Conservation (phyloP, 176 grass and related monocot species). For the Aegilops bicornis region DNA sequence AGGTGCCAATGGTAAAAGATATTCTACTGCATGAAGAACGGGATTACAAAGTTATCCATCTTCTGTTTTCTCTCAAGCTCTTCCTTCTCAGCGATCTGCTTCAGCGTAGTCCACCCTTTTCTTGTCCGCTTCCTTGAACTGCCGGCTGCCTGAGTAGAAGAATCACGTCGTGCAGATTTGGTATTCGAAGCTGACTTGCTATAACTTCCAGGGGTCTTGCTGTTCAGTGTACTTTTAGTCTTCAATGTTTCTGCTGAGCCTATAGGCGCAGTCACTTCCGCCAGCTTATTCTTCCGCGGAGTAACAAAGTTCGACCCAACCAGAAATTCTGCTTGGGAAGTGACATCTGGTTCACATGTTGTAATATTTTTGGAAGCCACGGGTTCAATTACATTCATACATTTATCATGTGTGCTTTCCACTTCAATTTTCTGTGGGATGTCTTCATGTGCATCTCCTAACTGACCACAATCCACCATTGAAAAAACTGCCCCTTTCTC, state of each 20-base stretch:
- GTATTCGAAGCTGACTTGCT: slow-evolving; percentile 10
- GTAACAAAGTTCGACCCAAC: slow-evolving; percentile 20
- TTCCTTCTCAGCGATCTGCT: slow-evolving; percentile 64
- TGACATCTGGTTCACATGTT: not conserved
- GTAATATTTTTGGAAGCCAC: not conserved
- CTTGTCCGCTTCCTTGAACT: slow-evolving; percentile 71
- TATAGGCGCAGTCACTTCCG: not conserved
- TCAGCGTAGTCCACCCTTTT: slow-evolving; percentile 72
- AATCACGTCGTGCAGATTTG: slow-evolving; percentile 16
- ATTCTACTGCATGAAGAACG: slow-evolving; percentile 55
- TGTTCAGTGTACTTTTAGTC: slow-evolving; percentile 9
- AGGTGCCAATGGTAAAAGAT: not conserved
- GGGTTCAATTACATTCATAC: not conserved
- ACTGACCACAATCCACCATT: not conserved
- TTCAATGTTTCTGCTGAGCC: slow-evolving; percentile 7
- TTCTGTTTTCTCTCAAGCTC: slow-evolving; percentile 53
- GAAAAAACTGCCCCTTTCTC: not conserved
- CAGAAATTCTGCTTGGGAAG: not conserved
- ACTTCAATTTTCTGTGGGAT: too few species aligned
- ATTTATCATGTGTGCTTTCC: too few species aligned
- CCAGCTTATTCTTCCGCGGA: slow-evolving; percentile 30
- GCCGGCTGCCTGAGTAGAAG: slow-evolving; percentile 18
- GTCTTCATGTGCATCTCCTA: not conserved
- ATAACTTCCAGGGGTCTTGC: slow-evolving; percentile 15
- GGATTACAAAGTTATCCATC: slow-evolving; percentile 55